phyloP scores from a whole-genome alignment of 2,329 filamentous ascomycete species.

The Epichloe gansuensis region DNA sequence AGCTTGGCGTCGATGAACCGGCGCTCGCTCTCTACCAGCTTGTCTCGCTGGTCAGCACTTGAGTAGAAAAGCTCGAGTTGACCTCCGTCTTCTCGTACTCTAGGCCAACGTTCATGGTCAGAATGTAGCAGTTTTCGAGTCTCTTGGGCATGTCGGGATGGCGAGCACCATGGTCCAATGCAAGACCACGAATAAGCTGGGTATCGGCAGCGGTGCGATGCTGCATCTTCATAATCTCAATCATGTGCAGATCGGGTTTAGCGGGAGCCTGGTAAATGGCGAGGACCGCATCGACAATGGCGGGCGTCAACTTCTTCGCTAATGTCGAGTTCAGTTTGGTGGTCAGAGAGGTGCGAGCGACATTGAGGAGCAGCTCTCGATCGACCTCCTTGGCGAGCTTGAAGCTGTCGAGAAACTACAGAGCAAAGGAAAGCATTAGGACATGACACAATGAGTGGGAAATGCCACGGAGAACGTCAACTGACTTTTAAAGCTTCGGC shows the following conservation, averaged over 20 bases:
- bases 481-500: slow-evolving; percentile 73
- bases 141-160: slow-evolving; percentile 98
- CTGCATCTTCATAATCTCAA: slow-evolving; percentile 99
- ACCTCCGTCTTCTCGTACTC: slow-evolving; percentile 99
- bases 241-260: slow-evolving; percentile 97
- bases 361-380: slow-evolving; percentile 82
- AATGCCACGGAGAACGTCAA: background rate
- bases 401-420: slow-evolving; percentile 86
- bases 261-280: slow-evolving; percentile 80
- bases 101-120: slow-evolving; percentile 90
- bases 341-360: slow-evolving; percentile 85
- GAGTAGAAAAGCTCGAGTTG: slow-evolving; percentile 99
- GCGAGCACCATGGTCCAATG: slow-evolving; percentile 86
- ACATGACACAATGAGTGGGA: too few relatives aligned
- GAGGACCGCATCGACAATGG: slow-evolving; percentile 92
- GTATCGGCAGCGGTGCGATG: slow-evolving; percentile 93
- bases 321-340: slow-evolving; percentile 89
- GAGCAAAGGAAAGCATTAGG: background rate
- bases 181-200: slow-evolving; percentile 85
- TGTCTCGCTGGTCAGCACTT: slow-evolving; percentile 90
- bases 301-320: slow-evolving; percentile 81
- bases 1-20: slow-evolving; percentile 93
- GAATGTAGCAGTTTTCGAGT: slow-evolving; percentile 87
- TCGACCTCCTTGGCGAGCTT: slow-evolving; percentile 83
- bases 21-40: slow-evolving; percentile 94